Percentiles rank a stretch among this genome's conserved stretches.
phyloP scores from a whole-genome alignment of 306 rosid species.

The Malus sieversii region DNA sequence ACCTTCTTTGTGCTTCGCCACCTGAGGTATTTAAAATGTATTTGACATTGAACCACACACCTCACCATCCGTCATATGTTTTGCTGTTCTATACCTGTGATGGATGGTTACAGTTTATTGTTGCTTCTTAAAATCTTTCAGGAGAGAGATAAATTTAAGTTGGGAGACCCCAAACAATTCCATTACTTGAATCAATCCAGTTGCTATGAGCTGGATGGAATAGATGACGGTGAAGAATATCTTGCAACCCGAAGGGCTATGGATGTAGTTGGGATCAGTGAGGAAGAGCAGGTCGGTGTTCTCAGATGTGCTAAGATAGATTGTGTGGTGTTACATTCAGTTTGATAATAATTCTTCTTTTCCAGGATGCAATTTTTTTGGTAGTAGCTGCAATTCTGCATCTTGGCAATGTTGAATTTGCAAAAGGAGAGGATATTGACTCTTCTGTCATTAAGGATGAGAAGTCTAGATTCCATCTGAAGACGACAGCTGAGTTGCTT shows the following conservation, averaged over 20 bases:
- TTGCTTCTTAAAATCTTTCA: slow-evolving; percentile 22
- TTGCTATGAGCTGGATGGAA: slow-evolving; percentile 79
- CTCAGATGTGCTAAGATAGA: slow-evolving; percentile 8
- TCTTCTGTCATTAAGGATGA: slow-evolving; percentile 92
- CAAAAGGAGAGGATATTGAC: slow-evolving; percentile 89
- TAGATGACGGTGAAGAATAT: slow-evolving; percentile 86
- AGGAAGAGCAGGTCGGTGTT: slow-evolving; percentile 81
- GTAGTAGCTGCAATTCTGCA: slow-evolving; percentile 96
- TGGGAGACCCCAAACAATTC: slow-evolving; percentile 73
- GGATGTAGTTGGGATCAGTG: slow-evolving; percentile 98
- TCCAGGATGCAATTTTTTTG: slow-evolving; percentile 92
- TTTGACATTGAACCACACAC: slow-evolving; percentile 8
- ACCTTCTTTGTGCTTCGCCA: slow-evolving; percentile 97
- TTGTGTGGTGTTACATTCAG: slow-evolving; percentile 8
- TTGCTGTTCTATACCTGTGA: neutral
- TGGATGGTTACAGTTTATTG: neutral
- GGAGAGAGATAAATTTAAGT: slow-evolving; percentile 81
- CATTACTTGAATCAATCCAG: slow-evolving; percentile 95
- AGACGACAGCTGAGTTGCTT: slow-evolving; percentile 83
- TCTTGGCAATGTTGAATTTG: slow-evolving; percentile 91
- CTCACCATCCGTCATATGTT: neutral
- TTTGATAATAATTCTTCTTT: slow-evolving; percentile 16
- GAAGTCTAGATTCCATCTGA: slow-evolving; percentile 91
- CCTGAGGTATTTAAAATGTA: slow-evolving; percentile 58
- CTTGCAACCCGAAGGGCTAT: slow-evolving; percentile 96